Evolutionary conservation across 2,329 filamentous ascomycete genomes (phyloP).

Genomic region (Hymenotorrendiella dingleyae): DNA sequence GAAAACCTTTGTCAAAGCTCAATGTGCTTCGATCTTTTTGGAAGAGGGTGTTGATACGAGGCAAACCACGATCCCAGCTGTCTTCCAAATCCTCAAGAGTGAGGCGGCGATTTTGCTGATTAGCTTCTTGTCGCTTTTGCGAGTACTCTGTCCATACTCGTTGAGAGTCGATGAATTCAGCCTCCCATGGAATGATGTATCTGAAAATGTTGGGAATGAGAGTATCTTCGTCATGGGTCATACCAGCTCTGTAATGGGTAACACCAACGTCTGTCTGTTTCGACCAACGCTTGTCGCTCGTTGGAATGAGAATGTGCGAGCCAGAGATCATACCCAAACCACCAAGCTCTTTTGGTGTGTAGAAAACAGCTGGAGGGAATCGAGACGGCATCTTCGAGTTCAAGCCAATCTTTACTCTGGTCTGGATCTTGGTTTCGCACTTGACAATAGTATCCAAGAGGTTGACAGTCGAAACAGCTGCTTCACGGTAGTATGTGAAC

Average conservation of each 20-base stretch:
- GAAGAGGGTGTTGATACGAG: slow-evolving; percentile 97
- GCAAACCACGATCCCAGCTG: slow-evolving; percentile 95
- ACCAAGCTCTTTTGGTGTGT: slow-evolving; percentile 95
- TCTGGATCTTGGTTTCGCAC: slow-evolving; percentile 99
- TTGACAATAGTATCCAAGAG: slow-evolving; percentile 97
- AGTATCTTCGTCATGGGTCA: slow-evolving; percentile 97
- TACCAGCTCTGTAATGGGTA: slow-evolving; percentile 93
- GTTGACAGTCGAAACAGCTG: slow-evolving; percentile 90
- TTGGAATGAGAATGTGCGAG: slow-evolving; percentile 93
- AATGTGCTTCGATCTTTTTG: slow-evolving; percentile 96
- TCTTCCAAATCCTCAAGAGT: slow-evolving; percentile 96
- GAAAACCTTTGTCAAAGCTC: slow-evolving; percentile 98
- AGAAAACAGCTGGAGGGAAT: slow-evolving; percentile 97
- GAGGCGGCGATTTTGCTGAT: slow-evolving; percentile 90
- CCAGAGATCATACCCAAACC: slow-evolving; percentile 98
- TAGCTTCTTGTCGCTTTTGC: slow-evolving; percentile 93
- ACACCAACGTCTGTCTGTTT: slow-evolving; percentile 97
- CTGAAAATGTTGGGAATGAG: slow-evolving; percentile 98
- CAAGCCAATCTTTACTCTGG: slow-evolving; percentile 93
- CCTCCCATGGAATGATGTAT: slow-evolving; percentile 98
- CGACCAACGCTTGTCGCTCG: slow-evolving; percentile 96
- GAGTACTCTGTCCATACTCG: slow-evolving; percentile 99
- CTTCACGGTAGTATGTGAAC: slow-evolving; percentile 98
- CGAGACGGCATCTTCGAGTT: slow-evolving; percentile 99
- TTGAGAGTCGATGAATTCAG: slow-evolving; percentile 98